Percentiles rank a stretch among this genome's conserved stretches.
phyloP scores from a whole-genome alignment of 1,284 basidiomycete genomes.

The Microbotryum silenes-acaulis region DNA sequence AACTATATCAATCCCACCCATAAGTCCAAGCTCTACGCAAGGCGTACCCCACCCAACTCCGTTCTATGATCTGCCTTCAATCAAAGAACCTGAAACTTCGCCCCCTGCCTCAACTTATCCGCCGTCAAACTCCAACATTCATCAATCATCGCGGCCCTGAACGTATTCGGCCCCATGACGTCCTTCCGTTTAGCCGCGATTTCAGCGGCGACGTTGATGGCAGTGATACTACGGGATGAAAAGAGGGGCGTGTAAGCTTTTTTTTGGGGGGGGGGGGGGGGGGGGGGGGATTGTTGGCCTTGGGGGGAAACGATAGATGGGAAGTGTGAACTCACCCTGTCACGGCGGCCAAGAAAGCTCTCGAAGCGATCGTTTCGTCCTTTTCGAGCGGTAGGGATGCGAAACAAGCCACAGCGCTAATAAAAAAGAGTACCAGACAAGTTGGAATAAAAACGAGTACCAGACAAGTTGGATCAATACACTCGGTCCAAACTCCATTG shows the following conservation, averaged over 20 bases:
- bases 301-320: too few species aligned
- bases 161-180: conserved; percentile 77
- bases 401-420: conserved; percentile 49
- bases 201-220: conserved; percentile 76
- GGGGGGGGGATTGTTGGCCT: too few species aligned
- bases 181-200: conserved; percentile 59
- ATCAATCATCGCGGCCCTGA: conserved; percentile 79
- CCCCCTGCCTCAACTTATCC: conserved; percentile 11
- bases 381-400: conserved; percentile 41
- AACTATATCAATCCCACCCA: too few species aligned
- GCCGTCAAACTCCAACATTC: conserved; percentile 56
- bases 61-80: not conserved
- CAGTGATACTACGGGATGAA: conserved; percentile 48
- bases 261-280: too few species aligned
- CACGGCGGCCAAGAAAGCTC: conserved; percentile 66
- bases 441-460: conserved; percentile 11
- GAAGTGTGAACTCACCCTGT: conserved; percentile 54
- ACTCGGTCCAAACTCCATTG: conserved; percentile 12
- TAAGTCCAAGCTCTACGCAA: too few species aligned
- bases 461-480: too few species aligned
- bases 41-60: too few species aligned
- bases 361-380: conserved; percentile 3
- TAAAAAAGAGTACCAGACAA: conserved; percentile 9
- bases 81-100: conserved; percentile 7
- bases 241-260: too few species aligned